Evolutionary conservation across 2,329 filamentous ascomycete species (phyloP).

Genomic region (Sclerotiophoma versabilis): DNA sequence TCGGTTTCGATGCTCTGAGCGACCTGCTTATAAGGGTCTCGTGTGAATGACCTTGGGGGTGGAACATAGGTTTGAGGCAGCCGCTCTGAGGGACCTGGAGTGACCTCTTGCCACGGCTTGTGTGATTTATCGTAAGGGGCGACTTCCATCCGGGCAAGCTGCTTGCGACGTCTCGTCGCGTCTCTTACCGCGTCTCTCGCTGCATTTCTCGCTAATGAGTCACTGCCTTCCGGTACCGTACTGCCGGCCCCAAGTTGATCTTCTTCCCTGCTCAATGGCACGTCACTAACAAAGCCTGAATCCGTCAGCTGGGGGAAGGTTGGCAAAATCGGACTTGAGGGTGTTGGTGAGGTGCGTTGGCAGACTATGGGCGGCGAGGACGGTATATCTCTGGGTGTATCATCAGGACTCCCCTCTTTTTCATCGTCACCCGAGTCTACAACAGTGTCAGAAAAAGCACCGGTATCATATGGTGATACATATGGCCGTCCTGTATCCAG

Average conservation of each 20-base stretch:
- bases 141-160: slow-evolving; percentile 8
- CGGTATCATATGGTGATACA: slow-evolving; percentile 43
- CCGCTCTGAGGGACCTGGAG: slow-evolving; percentile 36
- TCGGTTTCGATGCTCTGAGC: slow-evolving; percentile 33
- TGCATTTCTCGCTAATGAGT: slow-evolving; percentile 23
- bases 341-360: slow-evolving; percentile 65
- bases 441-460: slow-evolving; percentile 51
- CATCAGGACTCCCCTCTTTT: slow-evolving; percentile 53
- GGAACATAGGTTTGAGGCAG: slow-evolving; percentile 39
- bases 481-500: slow-evolving; percentile 51
- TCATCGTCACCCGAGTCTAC: slow-evolving; percentile 57
- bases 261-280: slow-evolving; percentile 70
- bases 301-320: slow-evolving; percentile 66
- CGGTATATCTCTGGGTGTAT: slow-evolving; percentile 81
- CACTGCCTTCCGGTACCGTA: slow-evolving; percentile 29
- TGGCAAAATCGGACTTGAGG: slow-evolving; percentile 78
- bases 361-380: slow-evolving; percentile 85
- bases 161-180: slow-evolving; percentile 13
- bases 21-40: slow-evolving; percentile 24
- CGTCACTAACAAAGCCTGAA: slow-evolving; percentile 86
- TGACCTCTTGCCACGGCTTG: slow-evolving; percentile 39
- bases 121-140: slow-evolving; percentile 26
- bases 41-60: slow-evolving; percentile 25
- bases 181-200: neutral
- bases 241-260: slow-evolving; percentile 60